Conservation (phyloP, 1,284 basidiomycete genomes). For the Tilletia walkeri region DNA sequence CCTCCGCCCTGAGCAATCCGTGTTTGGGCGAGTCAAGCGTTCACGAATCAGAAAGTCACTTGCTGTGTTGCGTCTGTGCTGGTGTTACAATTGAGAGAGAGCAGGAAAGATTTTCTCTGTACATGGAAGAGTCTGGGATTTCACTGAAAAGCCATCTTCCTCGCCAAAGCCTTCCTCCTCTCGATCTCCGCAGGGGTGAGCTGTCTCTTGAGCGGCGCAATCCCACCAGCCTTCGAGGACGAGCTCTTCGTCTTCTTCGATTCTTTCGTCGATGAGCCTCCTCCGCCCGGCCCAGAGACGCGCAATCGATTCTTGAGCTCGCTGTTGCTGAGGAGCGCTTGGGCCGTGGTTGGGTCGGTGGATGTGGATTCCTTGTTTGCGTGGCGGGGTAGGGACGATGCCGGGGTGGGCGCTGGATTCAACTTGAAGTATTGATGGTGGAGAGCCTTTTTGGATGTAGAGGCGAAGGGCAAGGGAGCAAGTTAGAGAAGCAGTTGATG, state of each 20-base stretch:
- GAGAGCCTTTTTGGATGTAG: conserved; percentile 23
- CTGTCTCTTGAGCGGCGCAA: conserved; percentile 13
- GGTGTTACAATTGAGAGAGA: not conserved
- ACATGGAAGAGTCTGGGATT: too few species aligned
- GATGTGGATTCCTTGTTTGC: conserved; percentile 28
- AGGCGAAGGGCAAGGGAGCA: not conserved
- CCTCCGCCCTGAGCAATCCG: too few species aligned
- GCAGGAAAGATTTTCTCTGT: too few species aligned
- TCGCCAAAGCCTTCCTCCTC: conserved; percentile 5
- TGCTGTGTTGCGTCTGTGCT: too few species aligned
- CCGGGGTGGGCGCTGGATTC: conserved; percentile 41
- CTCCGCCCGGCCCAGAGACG: not conserved
- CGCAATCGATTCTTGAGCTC: conserved; percentile 12
- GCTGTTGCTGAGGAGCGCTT: conserved; percentile 15
- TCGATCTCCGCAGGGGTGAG: conserved; percentile 13
- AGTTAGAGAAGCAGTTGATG: too few species aligned
- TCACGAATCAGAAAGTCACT: too few species aligned
- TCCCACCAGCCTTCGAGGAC: not conserved
- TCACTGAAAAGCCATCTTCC: conserved; percentile 12
- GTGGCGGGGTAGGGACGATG: conserved; percentile 42
- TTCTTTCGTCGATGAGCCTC: not conserved
- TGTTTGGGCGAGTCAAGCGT: too few species aligned
- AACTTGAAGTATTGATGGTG: conserved; percentile 48
- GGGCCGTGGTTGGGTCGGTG: not conserved
- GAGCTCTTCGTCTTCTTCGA: not conserved